Evolutionary conservation across 2,329 filamentous ascomycete species (phyloP).

Genomic region (Fusarium papillatum): DNA sequence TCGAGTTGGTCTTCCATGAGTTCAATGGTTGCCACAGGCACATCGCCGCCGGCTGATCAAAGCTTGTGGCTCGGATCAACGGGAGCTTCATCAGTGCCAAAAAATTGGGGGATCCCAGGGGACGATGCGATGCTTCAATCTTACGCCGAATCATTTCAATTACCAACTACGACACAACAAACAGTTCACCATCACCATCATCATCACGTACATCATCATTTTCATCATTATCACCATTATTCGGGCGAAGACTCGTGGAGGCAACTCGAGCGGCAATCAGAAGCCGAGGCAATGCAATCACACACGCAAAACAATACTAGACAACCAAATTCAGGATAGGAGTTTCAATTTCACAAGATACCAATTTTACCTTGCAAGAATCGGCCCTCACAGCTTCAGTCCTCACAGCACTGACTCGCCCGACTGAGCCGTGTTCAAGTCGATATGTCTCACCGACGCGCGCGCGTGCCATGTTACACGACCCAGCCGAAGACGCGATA

Average conservation of each 20-base stretch:
- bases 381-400: neutral
- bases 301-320: constrained; percentile 19
- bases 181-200: constrained; percentile 34
- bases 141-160: constrained; percentile 28
- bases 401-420: neutral
- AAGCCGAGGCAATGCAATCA: constrained; percentile 34
- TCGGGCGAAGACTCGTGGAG: constrained; percentile 28
- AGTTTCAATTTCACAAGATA: neutral
- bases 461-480: neutral
- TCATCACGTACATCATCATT: constrained; percentile 38
- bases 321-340: constrained; percentile 26
- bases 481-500: neutral
- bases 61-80: constrained; percentile 31
- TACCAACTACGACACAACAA: constrained; percentile 21
- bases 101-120: constrained; percentile 25
- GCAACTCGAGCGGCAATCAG: constrained; percentile 33
- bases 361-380: neutral
- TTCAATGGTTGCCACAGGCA: constrained; percentile 22
- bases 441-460: neutral
- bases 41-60: constrained; percentile 16
- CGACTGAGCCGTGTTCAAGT: neutral
- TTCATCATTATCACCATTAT: constrained; percentile 39
- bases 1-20: constrained; percentile 34
- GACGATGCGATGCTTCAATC: constrained; percentile 17
- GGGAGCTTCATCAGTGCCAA: constrained; percentile 7